phyloP scores from a whole-genome alignment of 305 asterid species.

The Solanum aculeatissimum region DNA sequence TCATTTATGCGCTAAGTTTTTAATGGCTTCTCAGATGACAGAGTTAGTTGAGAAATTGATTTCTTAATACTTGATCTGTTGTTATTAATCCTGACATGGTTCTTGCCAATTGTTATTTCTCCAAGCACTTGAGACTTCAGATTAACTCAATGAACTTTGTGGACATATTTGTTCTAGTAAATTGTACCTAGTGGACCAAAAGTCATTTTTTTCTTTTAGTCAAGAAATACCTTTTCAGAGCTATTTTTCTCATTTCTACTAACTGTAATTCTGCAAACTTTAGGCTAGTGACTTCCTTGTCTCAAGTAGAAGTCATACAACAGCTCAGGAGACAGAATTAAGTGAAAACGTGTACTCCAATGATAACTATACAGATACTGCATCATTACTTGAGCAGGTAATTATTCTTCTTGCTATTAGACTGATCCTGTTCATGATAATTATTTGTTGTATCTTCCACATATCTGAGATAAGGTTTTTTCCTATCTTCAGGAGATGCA shows the following conservation, averaged over 20 bases:
- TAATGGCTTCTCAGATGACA: background rate
- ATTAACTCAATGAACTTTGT: background rate
- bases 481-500: conserved; percentile 64
- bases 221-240: background rate
- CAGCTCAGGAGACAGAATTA: conserved; percentile 69
- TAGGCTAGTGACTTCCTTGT: conserved; percentile 93
- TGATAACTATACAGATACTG: conserved; percentile 46
- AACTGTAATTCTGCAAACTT: conserved; percentile 8
- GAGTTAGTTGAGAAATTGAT: background rate
- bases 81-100: background rate
- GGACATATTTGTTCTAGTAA: background rate
- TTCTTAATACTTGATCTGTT: background rate
- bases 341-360: conserved; percentile 50
- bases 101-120: background rate
- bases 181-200: background rate
- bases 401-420: background rate
- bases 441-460: background rate
- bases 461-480: background rate
- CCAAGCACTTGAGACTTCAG: background rate
- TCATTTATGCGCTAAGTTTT: background rate
- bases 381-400: conserved; percentile 85
- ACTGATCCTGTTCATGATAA: conserved; percentile 5
- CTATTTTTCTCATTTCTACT: background rate
- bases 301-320: conserved; percentile 51
- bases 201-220: background rate